Base-by-base conservation (phyloP, 352 stramenopile species). In the Phytophthora hybrid region DNA sequence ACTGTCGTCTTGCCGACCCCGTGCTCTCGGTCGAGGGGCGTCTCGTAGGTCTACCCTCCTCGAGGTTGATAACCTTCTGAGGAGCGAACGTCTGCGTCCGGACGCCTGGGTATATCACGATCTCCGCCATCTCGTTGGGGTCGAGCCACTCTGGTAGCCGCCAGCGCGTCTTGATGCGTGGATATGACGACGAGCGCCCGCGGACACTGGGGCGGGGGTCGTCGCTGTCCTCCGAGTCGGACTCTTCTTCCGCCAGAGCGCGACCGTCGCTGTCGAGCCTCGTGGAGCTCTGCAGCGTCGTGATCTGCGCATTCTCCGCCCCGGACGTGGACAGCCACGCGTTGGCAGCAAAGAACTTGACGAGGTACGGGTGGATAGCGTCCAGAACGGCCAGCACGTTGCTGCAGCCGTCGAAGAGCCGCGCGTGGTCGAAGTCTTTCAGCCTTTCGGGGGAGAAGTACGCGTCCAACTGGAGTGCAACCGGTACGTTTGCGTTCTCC, bases 361-460 rank as follows among this genome's bases (percentile, higher is more conserved):
- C 39, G 31, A 89, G 60, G 66, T 94, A 94, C 44, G 75, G 66
- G 37, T 84, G 84, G 63, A 94, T 90, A 34, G 74, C 77, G 64
- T 92, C 83, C 19, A 94, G 68, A n/a, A 87, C 78, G 1, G 75
- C 77, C 11, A 93, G 83, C 0, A 95, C 86, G 41, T 88, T 81
- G n/a, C 70, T 71, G 67, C 83, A 89, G 18, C 72, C 73, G 16
- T 85, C 69, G 59, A 95, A 93, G 11, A 95, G 54, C 0, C 67
- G 71, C 6, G 59, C 59, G 63, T 95, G 86, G 31, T 83, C 77
- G 46, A 95, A 93, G 10, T 74, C 63, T 8, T 55, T 47, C 7
- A 86, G 70, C 56, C 79, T 78, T n/a, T 88, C 63, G 1, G 23
- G 67, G 0, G 75, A 73, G 59, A 95, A 85, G 59, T 89, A 95